Percentiles rank a stretch among this genome's conserved stretches.
Evolutionary conservation across 78 protist genomes (phyloP).

Genomic region (Chrysochromulina tobinii): DNA sequence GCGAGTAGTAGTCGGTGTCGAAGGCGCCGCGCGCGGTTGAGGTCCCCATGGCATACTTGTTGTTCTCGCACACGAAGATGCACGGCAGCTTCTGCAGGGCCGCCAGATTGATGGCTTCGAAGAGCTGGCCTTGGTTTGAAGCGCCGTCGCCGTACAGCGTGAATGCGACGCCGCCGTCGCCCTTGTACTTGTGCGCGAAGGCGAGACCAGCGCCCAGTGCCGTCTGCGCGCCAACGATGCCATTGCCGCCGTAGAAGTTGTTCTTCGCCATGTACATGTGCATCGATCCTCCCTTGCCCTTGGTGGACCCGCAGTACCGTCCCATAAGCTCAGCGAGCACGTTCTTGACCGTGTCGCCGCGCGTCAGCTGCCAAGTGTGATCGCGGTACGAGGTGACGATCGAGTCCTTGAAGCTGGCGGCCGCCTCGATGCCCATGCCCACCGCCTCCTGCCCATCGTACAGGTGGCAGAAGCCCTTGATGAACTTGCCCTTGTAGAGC

Average conservation of each 20-base stretch:
- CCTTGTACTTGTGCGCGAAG: slow-evolving; percentile 76
- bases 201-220: slow-evolving; percentile 77
- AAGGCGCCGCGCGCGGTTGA: slow-evolving; percentile 74
- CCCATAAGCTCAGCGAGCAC: slow-evolving; percentile 85
- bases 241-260: slow-evolving; percentile 96
- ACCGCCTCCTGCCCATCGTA: slow-evolving; percentile 93
- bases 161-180: slow-evolving; percentile 69
- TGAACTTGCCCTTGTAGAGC: slow-evolving; percentile 76
- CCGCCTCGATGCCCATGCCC: slow-evolving; percentile 83
- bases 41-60: slow-evolving; percentile 96
- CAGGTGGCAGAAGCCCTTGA: slow-evolving; percentile 96
- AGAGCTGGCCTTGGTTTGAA: slow-evolving; percentile 83
- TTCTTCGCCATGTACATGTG: slow-evolving; percentile 73
- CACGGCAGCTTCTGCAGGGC: slow-evolving; percentile 88
- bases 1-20: slow-evolving; percentile 80
- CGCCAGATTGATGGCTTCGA: slow-evolving; percentile 92
- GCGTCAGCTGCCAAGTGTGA: slow-evolving; percentile 71
- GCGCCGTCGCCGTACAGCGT: slow-evolving; percentile 96
- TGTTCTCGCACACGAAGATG: slow-evolving; percentile 92
- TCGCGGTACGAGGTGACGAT: slow-evolving; percentile 93
- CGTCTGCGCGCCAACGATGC: slow-evolving; percentile 96
- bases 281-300: slow-evolving; percentile 97
- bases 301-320: slow-evolving; percentile 67
- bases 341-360: slow-evolving; percentile 72
- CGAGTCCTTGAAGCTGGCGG: slow-evolving; percentile 66